Evolutionary conservation across 2,329 filamentous ascomycete genomes (phyloP).

Genomic region (Rhexocercosporidium sp.): DNA sequence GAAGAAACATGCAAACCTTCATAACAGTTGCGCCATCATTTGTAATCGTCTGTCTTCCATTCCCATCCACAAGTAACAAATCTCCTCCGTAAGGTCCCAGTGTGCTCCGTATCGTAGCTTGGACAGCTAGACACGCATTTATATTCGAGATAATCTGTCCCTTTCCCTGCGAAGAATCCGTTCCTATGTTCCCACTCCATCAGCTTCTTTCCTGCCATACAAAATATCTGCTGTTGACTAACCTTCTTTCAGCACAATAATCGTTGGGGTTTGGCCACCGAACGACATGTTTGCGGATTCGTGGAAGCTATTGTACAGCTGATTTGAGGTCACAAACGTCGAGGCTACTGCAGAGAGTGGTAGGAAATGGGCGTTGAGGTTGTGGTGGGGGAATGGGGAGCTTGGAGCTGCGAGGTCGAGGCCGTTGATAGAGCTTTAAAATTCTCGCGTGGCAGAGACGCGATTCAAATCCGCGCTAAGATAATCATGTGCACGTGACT

Average conservation of each 20-base stretch:
- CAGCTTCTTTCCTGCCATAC: constrained; percentile 2
- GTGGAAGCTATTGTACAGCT: constrained; percentile 6
- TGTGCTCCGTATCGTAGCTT: constrained; percentile 94
- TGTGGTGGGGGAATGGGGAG: constrained; percentile 13
- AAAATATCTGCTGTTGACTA: constrained; percentile 45
- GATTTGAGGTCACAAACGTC: neutral
- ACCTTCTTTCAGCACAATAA: constrained; percentile 98
- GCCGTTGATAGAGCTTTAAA: constrained; percentile 21
- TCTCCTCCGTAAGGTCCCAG: constrained; percentile 97
- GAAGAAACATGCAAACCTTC: constrained; percentile 66
- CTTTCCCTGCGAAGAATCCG: constrained; percentile 95
- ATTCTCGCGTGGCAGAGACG: constrained; percentile 23
- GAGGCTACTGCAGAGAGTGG: neutral
- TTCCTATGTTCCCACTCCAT: constrained; percentile 63
- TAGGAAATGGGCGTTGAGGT: neutral
- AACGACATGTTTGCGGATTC: constrained; percentile 74
- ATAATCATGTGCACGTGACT: constrained; percentile 12
- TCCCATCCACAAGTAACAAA: constrained; percentile 91
- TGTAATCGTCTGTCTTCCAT: constrained; percentile 96
- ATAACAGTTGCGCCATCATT: constrained; percentile 99
- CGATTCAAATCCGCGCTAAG: constrained; percentile 18
- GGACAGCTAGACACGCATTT: constrained; percentile 95
- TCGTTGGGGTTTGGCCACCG: constrained; percentile 95
- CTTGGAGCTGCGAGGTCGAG: constrained; percentile 15
- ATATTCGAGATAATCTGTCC: constrained; percentile 98